These are phyloP conservation scores for Cylindrotheca closterium DNA, from an alignment of 108 stramenopile species.

Conservation along the genomic window DNA sequence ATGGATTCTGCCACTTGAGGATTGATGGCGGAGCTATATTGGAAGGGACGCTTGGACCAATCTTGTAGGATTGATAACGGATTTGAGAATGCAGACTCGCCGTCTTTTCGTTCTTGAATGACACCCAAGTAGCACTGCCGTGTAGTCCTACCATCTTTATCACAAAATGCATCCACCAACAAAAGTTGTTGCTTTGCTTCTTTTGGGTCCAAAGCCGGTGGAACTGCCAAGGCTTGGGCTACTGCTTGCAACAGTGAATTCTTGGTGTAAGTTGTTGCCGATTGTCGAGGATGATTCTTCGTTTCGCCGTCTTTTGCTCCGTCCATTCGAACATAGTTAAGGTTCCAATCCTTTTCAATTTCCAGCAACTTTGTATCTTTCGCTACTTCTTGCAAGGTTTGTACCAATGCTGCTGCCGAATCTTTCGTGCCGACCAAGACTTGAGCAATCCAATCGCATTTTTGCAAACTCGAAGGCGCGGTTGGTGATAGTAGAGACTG, in stretches of 20 bases:
- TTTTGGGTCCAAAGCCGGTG: conserved; percentile 35
- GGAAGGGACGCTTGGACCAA: conserved; percentile 69
- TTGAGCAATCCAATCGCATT: conserved; percentile 52
- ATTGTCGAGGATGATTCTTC: not conserved
- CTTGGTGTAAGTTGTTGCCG: conserved; percentile 32
- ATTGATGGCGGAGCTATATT: conserved; percentile 73
- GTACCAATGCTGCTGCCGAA: conserved; percentile 29
- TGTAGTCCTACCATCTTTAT: not conserved
- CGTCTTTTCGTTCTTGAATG: not conserved
- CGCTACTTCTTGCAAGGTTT: conserved; percentile 14
- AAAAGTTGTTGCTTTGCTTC: conserved; percentile 19
- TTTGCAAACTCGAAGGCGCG: conserved; percentile 33
- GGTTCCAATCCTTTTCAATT: conserved; percentile 22
- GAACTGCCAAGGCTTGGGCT: conserved; percentile 41
- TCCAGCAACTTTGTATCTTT: not conserved
- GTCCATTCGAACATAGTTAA: conserved; percentile 36
- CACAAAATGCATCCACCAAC: conserved; percentile 49
- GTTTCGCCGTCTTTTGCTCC: not conserved
- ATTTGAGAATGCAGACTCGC: not conserved
- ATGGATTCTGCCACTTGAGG: conserved; percentile 43
- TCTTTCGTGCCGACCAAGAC: conserved; percentile 37
- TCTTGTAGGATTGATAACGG: conserved; percentile 5
- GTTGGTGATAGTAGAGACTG: not conserved
- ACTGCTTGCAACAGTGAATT: conserved; percentile 52
- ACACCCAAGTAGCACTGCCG: conserved; percentile 7